A percentile compares a stretch with the other conserved stretches of the same genome.
Conservation (phyloP, 805 yeast species). For the Hanseniaspora lachancei region DNA sequence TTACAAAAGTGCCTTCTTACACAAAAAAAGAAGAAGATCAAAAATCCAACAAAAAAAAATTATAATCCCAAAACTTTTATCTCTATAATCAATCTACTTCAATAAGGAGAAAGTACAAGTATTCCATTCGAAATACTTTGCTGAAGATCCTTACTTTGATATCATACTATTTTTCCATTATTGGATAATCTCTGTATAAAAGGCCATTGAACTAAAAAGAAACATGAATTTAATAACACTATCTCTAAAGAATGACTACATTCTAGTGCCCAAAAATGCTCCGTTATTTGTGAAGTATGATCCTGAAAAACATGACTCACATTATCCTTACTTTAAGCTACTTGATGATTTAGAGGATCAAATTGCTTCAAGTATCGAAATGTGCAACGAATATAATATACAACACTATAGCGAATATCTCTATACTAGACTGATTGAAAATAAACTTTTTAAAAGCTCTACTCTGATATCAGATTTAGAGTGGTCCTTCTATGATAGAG, state of each 20-base stretch:
- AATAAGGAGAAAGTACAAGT: no score
- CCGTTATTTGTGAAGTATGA: neutral
- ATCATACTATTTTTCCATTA: no score
- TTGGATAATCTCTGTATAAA: no score
- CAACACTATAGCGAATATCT: neutral
- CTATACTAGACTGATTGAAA: neutral
- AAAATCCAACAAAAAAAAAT: no score
- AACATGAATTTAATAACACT: no score
- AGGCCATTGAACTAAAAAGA: no score
- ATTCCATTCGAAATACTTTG: no score
- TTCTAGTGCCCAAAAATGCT: neutral
- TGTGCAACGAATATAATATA: neutral
- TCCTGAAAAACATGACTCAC: neutral
- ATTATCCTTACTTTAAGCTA: neutral
- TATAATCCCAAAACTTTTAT: no score
- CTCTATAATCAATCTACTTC: no score
- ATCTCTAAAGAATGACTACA: neutral
- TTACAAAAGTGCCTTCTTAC: no score
- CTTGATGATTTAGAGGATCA: neutral
- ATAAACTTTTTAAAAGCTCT: neutral
- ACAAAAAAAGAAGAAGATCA: no score
- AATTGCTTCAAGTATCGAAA: neutral
- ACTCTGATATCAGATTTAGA: neutral
- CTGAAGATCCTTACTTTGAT: no score
- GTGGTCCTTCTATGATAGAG: neutral